These are phyloP conservation scores for Nevesoporus exiguus DNA, from an alignment of 768 basidiomycete species.

Conservation along the genomic window DNA sequence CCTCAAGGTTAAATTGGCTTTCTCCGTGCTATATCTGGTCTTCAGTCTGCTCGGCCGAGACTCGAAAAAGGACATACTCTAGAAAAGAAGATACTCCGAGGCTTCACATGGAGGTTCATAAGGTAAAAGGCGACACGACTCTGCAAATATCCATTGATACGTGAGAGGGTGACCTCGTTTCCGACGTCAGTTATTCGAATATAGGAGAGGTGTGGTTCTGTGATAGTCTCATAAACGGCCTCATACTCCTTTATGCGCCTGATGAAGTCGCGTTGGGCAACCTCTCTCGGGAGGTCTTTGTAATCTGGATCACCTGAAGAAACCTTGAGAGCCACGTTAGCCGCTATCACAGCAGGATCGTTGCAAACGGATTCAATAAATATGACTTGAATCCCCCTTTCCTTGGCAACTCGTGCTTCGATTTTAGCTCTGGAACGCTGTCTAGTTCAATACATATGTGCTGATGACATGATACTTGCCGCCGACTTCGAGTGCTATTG, in stretches of 20 bases:
- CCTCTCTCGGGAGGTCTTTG: slow-evolving; percentile 78
- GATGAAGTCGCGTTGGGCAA: slow-evolving; percentile 86
- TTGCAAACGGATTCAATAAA: slow-evolving; percentile 96
- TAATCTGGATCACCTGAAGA: slow-evolving; percentile 98
- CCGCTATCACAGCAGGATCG: slow-evolving; percentile 90
- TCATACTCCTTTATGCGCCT: slow-evolving; percentile 93
- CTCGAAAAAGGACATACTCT: slow-evolving; percentile 53
- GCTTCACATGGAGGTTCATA: slow-evolving; percentile 97
- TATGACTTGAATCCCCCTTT: slow-evolving; percentile 83
- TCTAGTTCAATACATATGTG: background rate
- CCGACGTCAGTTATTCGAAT: slow-evolving; percentile 93
- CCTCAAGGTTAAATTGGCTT: slow-evolving; percentile 93
- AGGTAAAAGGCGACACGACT: slow-evolving; percentile 97
- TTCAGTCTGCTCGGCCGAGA: slow-evolving; percentile 6
- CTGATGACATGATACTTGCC: slow-evolving; percentile 41
- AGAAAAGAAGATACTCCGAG: slow-evolving; percentile 94
- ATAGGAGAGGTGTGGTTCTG: slow-evolving; percentile 87
- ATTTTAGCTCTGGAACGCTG: slow-evolving; percentile 64
- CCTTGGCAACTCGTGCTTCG: slow-evolving; percentile 75
- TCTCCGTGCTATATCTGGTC: slow-evolving; percentile 78
- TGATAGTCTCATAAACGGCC: slow-evolving; percentile 91
- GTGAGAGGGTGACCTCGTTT: slow-evolving; percentile 76
- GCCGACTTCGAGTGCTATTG: slow-evolving; percentile 77
- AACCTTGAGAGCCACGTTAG: slow-evolving; percentile 95
- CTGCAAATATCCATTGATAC: slow-evolving; percentile 93